Evolutionary conservation across 805 yeast species (phyloP), one percentile per base, ranked within the genome.

Genomic region (Cyberlindnera xylosilytica): DNA sequence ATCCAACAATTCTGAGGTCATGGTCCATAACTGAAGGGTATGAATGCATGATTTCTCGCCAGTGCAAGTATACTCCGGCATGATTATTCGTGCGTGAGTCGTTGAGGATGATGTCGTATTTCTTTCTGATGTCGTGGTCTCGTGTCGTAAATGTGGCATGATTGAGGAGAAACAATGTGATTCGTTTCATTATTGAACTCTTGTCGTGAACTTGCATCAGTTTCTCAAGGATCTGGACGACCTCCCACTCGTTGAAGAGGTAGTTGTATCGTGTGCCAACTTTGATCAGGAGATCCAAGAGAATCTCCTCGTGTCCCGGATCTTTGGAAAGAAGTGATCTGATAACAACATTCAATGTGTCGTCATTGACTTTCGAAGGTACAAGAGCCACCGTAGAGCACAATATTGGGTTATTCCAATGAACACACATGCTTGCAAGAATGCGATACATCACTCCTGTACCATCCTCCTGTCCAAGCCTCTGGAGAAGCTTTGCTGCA

Each of bases 61-160:
- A 56, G n/a, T 38, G 34, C 10, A 49, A 32, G 19, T 47, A 50
- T 23, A 52, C 50, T n/a, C 58, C 59, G 5, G 54, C 42, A 3
- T 33, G 32, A 36, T 56, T 54, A 13, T 41, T 48, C n/a, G 47
- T 16, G 13, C 29, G 19, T 20, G 46, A 43, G 19, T 54, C 52
- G 16, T 42, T 42, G 16, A 45, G 29, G 3, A 56, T 53, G 6
- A 47, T 32, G 15, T 31, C 39, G 19, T 56, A 56, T 12, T 23
- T 22, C 7, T 28, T 32, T 12, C 22, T 41, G 1, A 56, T n/a
- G 16, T 35, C 35, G 1, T 27, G 27, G 9, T 30, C 36, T 12
- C 36, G 30, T 5, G 52, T 38, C 11, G 29, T 23, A 20, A 41
- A 45, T 2, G 27, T 20, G 2, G 51, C 24, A 26, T 45, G 47